These are phyloP conservation scores for Malus asiatica DNA, from an alignment of 306 rosid species.

Conservation along the genomic window DNA sequence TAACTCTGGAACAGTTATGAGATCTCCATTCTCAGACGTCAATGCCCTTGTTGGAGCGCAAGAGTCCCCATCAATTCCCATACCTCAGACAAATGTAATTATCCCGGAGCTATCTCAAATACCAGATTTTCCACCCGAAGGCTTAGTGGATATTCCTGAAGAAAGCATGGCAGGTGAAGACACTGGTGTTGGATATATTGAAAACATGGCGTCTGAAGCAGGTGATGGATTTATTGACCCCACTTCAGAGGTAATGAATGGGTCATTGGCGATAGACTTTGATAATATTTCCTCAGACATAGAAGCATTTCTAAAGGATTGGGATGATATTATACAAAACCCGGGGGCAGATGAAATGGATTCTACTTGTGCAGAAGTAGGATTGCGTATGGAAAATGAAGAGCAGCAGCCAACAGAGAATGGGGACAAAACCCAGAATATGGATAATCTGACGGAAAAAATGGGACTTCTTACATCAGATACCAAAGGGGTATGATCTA, in stretches of 20 bases:
- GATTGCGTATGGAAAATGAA: slow-evolving; percentile 32
- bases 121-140: slow-evolving; percentile 44
- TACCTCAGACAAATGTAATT: slow-evolving; percentile 39
- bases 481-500: slow-evolving; percentile 32
- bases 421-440: slow-evolving; percentile 48
- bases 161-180: slow-evolving; percentile 33
- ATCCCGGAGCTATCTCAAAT: slow-evolving; percentile 63
- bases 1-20: slow-evolving; percentile 36
- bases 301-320: slow-evolving; percentile 56
- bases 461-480: slow-evolving; percentile 87
- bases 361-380: slow-evolving; percentile 30
- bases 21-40: slow-evolving; percentile 31
- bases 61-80: slow-evolving; percentile 35
- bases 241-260: slow-evolving; percentile 36
- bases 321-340: slow-evolving; percentile 55
- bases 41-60: slow-evolving; percentile 36
- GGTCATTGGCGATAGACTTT: slow-evolving; percentile 48
- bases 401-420: slow-evolving; percentile 47
- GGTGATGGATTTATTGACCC: slow-evolving; percentile 44
- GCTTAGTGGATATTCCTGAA: slow-evolving; percentile 38
- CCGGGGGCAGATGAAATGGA: slow-evolving; percentile 48
- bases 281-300: slow-evolving; percentile 53
- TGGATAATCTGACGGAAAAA: slow-evolving; percentile 79
- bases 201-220: slow-evolving; percentile 36
- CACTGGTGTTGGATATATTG: slow-evolving; percentile 24